Evolutionary conservation across 176 grass and related monocot genomes (phyloP), one percentile per base, ranked within the genome.

Genomic region (Pontederia paniculata): DNA sequence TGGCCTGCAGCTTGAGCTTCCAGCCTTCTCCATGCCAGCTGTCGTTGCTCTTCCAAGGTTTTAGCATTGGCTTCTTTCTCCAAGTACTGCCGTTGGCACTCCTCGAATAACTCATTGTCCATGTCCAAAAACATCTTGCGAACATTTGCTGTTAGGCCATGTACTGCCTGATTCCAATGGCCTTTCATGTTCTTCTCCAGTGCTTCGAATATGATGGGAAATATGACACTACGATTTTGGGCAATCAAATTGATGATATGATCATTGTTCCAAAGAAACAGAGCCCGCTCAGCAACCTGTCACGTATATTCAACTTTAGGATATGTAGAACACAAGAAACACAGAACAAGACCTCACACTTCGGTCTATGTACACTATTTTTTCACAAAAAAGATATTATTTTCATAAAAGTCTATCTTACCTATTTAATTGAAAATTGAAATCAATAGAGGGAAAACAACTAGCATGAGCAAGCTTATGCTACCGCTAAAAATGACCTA

Each of bases 91-190:
- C 76, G 80, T 42, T 94, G 88, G 66, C 88, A 94, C 54, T 88
- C 76, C 69, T 94, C 88, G 66, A 94, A 94, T 60, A 94, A 70
- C 18, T 88, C 88, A 55, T 83, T 86, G 58, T 94, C 88, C 88
- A 94, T 94, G 67, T 94, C 88, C 48, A 94, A 76, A 73, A 94
- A 94, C 88, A 94, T 94, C 68, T 88, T 94, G 48, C 83, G 88
- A 55, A 94, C 83, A 52, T 94, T 94, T 65, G 88, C 80, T 0
- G 88, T 94, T 23, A 94, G 76, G 31, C 88, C 88, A 60, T 94
- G 80, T 67, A 94, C 88, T 20, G 88, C 83, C 79, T 94, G 88
- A 52, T 94, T 94, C 83, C 88, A 94, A 59, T 94, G 88, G 73
- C 73, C 83, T 62, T 78, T 79, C 66, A 88, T 80, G 68, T 94